A percentile compares a stretch with the other conserved stretches of the same genome.
Conservation (phyloP, 306 rosid genomes). For the Glycine latifolia region DNA sequence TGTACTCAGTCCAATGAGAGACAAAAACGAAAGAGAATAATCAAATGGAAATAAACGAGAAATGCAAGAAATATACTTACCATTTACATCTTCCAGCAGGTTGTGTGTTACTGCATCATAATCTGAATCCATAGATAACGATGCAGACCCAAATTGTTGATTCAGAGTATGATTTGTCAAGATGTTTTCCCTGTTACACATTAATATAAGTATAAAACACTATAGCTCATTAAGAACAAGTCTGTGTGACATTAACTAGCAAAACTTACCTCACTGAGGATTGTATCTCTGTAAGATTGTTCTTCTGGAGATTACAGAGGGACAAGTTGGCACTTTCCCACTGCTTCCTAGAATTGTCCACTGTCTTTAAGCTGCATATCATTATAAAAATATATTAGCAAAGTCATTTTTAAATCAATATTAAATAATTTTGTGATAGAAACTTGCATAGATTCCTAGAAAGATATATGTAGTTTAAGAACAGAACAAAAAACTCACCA, state of each 20-base stretch:
- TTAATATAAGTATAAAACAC: background rate
- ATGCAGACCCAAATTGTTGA: slow-evolving; percentile 62
- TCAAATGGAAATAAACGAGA: too few relatives aligned
- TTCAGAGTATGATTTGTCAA: slow-evolving; percentile 54
- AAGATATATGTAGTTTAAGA: background rate
- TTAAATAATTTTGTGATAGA: background rate
- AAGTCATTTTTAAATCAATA: too few relatives aligned
- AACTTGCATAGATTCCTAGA: too few relatives aligned
- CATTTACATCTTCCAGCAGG: slow-evolving; percentile 64
- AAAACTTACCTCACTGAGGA: slow-evolving; percentile 71
- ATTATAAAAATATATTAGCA: slow-evolving; percentile 15
- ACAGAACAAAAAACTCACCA: slow-evolving; percentile 63
- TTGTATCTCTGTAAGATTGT: slow-evolving; percentile 59
- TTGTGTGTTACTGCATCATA: slow-evolving; percentile 56
- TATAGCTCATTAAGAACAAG: slow-evolving; percentile 8
- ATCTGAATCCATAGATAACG: slow-evolving; percentile 59
- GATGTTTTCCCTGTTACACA: slow-evolving; percentile 63
- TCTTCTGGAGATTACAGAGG: slow-evolving; percentile 56
- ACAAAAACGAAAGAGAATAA: background rate
- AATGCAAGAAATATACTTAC: slow-evolving; percentile 66
- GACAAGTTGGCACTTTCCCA: slow-evolving; percentile 72
- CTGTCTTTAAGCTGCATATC: slow-evolving; percentile 73
- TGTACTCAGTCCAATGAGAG: slow-evolving; percentile 23
- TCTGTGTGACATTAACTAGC: slow-evolving; percentile 6
- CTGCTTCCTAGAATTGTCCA: slow-evolving; percentile 59